Base-by-base conservation (phyloP, 2,329 filamentous ascomycete species). In the Diaporthe longicolla region DNA sequence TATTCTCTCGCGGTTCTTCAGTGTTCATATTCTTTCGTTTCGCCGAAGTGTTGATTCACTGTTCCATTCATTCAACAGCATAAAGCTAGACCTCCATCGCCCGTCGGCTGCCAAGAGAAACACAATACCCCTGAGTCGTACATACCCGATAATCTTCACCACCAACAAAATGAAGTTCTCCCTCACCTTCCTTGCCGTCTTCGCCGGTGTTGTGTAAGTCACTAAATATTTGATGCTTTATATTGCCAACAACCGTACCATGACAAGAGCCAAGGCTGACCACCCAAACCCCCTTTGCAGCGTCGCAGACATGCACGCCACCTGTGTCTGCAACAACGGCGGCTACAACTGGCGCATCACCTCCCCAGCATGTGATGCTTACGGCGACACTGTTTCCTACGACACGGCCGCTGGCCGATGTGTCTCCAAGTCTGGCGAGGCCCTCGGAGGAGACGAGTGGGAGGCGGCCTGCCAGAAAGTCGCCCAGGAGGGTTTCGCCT, bases 341-440 rank as follows among this genome's bases (percentile, higher is more conserved):
- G 75, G 77, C 74, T 78, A 77, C 74, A 78, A 77, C 74, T 78
- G 77, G 77, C 76, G 77, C 58, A 77, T 78, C 70, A 77, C 75
- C 59, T 45, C n/a, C 61, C 75, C 76, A 37, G 77, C 77, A 4
- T 78, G 77, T 65, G 65, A 72, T 50, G 57, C 74, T 13, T 78
- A 78, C 72, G 65, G 72, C 24, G 21, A 29, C 55, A 70, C 55
- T 9, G 77, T 72, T 29, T 55, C 65, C 32, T 78, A 78, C 68
- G 74, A 77, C 48, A 13, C 13, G 6, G 48, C 70, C 26, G 54
- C 76, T 21, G 77, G 77, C 21, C 75, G 75, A 50, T 78, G 77
- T 72, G 74, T 72, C 24, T 73, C 70, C 35, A 48, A 55, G 17
- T 57, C 57, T 9, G 72, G 37, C 17, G 71, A 74, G n/a, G 61